A percentile compares a stretch with the other conserved stretches of the same genome.
Conservation (phyloP, 768 basidiomycete species). For the Mycena galericulata region DNA sequence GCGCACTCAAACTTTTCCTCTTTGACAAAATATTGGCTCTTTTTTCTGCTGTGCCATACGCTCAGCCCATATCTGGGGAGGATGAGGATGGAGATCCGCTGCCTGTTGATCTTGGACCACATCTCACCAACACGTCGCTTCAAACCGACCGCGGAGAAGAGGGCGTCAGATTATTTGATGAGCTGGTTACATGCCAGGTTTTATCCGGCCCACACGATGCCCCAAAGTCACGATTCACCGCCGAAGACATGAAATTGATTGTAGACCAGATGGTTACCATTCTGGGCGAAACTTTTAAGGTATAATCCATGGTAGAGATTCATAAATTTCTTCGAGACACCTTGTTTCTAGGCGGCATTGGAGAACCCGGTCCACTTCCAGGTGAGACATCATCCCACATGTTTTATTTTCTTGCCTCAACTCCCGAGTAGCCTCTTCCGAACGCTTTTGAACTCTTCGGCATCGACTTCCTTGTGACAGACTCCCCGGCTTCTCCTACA, state of each 20-base stretch:
- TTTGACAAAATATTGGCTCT: slow-evolving; percentile 88
- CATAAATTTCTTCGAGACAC: neutral
- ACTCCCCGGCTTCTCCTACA: slow-evolving; percentile 15
- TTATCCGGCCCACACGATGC: slow-evolving; percentile 46
- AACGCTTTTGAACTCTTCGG: slow-evolving; percentile 98
- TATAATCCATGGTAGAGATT: neutral
- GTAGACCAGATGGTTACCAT: slow-evolving; percentile 71
- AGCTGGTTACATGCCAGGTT: slow-evolving; percentile 76
- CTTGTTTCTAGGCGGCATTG: slow-evolving; percentile 66
- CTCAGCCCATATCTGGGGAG: slow-evolving; percentile 52
- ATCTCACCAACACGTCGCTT: slow-evolving; percentile 94
- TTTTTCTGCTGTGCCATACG: slow-evolving; percentile 85
- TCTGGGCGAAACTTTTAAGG: slow-evolving; percentile 82
- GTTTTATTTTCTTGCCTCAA: neutral
- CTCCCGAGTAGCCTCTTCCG: slow-evolving; percentile 70
- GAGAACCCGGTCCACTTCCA: slow-evolving; percentile 89
- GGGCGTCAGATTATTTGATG: slow-evolving; percentile 82
- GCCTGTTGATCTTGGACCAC: slow-evolving; percentile 69
- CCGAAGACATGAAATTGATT: slow-evolving; percentile 57
- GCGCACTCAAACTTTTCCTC: slow-evolving; percentile 83
- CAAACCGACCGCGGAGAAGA: slow-evolving; percentile 77
- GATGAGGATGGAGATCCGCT: slow-evolving; percentile 38
- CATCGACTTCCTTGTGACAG: slow-evolving; percentile 80
- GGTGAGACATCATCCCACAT: slow-evolving; percentile 50
- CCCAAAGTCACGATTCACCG: slow-evolving; percentile 39